Conservation (phyloP, 2,329 filamentous ascomycete genomes). For the Aureobasidium namibiae region DNA sequence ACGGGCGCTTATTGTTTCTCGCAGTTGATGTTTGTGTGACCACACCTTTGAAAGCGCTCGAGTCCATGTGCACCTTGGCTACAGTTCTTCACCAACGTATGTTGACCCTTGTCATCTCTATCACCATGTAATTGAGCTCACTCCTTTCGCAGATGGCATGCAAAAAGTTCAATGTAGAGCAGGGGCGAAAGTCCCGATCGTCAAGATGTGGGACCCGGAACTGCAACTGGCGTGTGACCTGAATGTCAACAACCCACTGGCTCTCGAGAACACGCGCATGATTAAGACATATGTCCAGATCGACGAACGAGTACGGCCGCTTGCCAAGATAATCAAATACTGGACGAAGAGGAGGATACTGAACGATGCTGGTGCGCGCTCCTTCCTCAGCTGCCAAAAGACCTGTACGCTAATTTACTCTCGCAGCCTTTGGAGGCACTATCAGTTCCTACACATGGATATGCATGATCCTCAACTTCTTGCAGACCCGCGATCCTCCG, state of each 20-base stretch:
- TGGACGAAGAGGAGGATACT: slow-evolving; percentile 90
- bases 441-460: slow-evolving; percentile 99
- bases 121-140: neutral
- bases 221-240: slow-evolving; percentile 85
- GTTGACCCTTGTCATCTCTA: slow-evolving; percentile 28
- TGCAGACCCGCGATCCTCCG: slow-evolving; percentile 77
- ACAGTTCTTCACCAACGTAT: slow-evolving; percentile 76
- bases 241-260: slow-evolving; percentile 96
- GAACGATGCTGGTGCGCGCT: slow-evolving; percentile 80
- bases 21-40: slow-evolving; percentile 96
- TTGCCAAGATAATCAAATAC: slow-evolving; percentile 96
- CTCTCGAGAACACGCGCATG: slow-evolving; percentile 94
- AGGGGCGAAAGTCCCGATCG: slow-evolving; percentile 92
- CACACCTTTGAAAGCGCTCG: slow-evolving; percentile 77
- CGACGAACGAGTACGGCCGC: slow-evolving; percentile 77
- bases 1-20: slow-evolving; percentile 19
- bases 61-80: slow-evolving; percentile 84
- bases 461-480: slow-evolving; percentile 92
- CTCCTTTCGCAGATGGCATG: slow-evolving; percentile 67
- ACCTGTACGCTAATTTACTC: slow-evolving; percentile 6
- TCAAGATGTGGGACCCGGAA: slow-evolving; percentile 97
- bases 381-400: neutral
- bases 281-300: slow-evolving; percentile 94
- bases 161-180: slow-evolving; percentile 91
- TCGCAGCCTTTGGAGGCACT: slow-evolving; percentile 76